phyloP scores from a whole-genome alignment of 2,329 filamentous ascomycete species.

The Arthroderma sp. region DNA sequence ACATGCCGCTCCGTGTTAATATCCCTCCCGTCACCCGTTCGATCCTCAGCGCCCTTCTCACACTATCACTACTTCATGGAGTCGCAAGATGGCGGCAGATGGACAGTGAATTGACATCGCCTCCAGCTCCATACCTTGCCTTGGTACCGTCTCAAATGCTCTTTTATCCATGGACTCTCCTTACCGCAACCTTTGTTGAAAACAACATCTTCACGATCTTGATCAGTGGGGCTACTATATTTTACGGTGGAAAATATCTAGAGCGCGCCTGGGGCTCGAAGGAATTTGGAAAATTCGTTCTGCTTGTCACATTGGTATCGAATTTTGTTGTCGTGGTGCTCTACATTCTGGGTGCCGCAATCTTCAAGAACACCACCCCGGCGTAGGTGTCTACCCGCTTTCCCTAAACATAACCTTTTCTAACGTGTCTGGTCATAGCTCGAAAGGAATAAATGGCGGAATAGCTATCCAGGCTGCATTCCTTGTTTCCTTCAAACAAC shows the following conservation, averaged over 20 bases:
- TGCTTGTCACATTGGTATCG: constrained; percentile 63
- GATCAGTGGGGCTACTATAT: constrained; percentile 65
- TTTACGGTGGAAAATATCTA: constrained; percentile 86
- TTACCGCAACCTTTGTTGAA: constrained; percentile 79
- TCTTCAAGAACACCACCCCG: constrained; percentile 37
- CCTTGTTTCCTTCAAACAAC: constrained; percentile 93
- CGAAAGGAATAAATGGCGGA: constrained; percentile 75
- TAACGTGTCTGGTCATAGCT: constrained; percentile 33
- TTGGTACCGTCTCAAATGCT: constrained; percentile 73
- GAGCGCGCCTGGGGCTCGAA: constrained; percentile 89
- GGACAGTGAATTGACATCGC: constrained; percentile 32
- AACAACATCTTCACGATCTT: constrained; percentile 79
- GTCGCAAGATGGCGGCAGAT: constrained; percentile 49
- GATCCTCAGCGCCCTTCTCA: constrained; percentile 59
- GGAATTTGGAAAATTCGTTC: constrained; percentile 82
- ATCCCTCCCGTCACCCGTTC: constrained; percentile 82
- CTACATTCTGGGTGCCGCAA: constrained; percentile 58
- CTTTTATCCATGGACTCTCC: constrained; percentile 84
- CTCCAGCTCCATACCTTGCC: constrained; percentile 64
- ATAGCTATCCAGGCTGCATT: constrained; percentile 84
- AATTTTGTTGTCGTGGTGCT: constrained; percentile 63
- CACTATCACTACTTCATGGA: constrained; percentile 67
- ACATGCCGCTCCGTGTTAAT: constrained; percentile 71
- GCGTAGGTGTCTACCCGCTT: constrained; percentile 17
- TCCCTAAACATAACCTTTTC: not conserved